Evolutionary conservation across 768 basidiomycete species (phyloP).

Genomic region (Rhodotorula kratochvilovae): DNA sequence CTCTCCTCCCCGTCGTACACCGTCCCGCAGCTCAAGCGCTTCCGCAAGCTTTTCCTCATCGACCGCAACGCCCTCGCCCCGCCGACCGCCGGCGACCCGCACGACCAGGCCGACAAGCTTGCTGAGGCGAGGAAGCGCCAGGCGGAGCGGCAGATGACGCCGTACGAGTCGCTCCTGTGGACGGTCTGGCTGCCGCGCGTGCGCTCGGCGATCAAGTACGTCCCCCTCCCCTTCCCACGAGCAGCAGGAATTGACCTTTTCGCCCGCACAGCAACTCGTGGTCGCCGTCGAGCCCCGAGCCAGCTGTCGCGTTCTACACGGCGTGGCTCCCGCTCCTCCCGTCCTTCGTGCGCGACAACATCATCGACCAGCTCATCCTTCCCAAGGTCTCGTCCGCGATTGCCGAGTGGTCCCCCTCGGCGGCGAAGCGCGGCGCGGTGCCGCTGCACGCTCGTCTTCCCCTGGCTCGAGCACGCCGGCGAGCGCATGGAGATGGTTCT

Average conservation of each 20-base stretch:
- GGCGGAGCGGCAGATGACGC: constrained; percentile 62
- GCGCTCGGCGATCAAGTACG: constrained; percentile 77
- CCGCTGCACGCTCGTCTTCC: constrained; percentile 73
- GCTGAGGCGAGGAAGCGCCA: constrained; percentile 1
- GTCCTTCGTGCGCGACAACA: constrained; percentile 84
- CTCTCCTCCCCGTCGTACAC: constrained; percentile 63
- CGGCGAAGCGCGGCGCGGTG: constrained; percentile 46
- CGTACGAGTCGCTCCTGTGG: constrained; percentile 92
- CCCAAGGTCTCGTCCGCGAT: constrained; percentile 85
- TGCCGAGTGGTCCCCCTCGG: constrained; percentile 66
- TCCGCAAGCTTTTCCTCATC: constrained; percentile 48
- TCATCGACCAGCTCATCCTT: constrained; percentile 89
- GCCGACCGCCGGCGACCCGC: not conserved
- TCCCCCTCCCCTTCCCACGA: not conserved
- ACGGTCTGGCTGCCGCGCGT: constrained; percentile 91
- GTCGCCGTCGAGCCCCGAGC: constrained; percentile 66
- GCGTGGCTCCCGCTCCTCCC: constrained; percentile 84
- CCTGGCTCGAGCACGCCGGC: constrained; percentile 89
- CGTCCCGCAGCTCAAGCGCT: constrained; percentile 45
- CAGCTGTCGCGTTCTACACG: constrained; percentile 78
- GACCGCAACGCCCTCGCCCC: constrained; percentile 14
- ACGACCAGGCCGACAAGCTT: constrained; percentile 21
- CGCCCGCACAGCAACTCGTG: constrained; percentile 66
- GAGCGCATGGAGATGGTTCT: constrained; percentile 72
- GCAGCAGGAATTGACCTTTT: constrained; percentile 49